Conservation (phyloP, 768 basidiomycete genomes). For the Tricholoma saponaceum region DNA sequence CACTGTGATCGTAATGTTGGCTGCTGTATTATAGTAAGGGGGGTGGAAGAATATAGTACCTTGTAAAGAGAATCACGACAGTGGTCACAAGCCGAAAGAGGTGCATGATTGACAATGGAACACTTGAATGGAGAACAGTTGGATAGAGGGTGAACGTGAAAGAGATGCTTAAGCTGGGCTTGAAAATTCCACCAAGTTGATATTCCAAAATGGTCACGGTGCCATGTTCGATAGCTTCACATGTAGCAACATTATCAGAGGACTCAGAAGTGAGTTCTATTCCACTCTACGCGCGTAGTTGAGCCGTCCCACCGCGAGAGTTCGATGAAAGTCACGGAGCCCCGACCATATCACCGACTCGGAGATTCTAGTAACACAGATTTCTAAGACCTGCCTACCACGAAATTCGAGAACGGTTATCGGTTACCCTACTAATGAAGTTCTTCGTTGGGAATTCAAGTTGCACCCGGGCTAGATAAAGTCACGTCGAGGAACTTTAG, state of each 20-base stretch:
- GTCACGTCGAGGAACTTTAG: too few relatives aligned
- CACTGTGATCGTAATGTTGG: neutral
- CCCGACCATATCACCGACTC: too few relatives aligned
- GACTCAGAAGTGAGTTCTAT: neutral
- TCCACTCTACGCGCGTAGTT: neutral
- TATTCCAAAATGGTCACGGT: neutral
- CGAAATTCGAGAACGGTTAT: too few relatives aligned
- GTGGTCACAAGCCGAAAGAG: neutral
- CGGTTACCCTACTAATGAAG: too few relatives aligned
- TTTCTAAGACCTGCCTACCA: too few relatives aligned
- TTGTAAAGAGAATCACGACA: neutral
- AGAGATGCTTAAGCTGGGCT: neutral
- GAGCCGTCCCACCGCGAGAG: neutral
- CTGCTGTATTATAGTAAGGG: neutral
- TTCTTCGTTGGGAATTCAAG: too few relatives aligned
- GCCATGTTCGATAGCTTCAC: neutral
- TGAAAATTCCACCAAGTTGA: neutral
- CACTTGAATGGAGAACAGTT: too few relatives aligned
- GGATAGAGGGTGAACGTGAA: neutral
- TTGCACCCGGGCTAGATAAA: too few relatives aligned
- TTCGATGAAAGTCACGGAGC: too few relatives aligned
- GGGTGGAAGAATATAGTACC: neutral
- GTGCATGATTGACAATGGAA: too few relatives aligned
- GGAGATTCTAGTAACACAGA: too few relatives aligned
- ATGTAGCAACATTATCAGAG: too few relatives aligned